Conservation (phyloP, 176 grass and related monocot species). For the Bonia amplexicaulis region DNA sequence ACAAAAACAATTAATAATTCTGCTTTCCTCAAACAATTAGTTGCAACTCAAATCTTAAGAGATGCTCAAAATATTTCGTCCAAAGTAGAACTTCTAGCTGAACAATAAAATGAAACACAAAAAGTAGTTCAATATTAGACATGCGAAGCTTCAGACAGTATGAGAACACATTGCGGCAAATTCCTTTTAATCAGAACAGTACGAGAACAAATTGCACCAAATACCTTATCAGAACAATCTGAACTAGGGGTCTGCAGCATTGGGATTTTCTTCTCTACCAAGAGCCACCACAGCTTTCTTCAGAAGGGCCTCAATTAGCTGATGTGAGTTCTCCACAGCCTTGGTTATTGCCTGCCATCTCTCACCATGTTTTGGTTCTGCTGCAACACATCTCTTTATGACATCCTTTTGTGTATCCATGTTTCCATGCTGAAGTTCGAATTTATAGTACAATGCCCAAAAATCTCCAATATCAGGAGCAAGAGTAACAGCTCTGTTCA, state of each 20-base stretch:
- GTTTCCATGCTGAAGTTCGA: slow-evolving; percentile 83
- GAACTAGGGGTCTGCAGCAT: slow-evolving; percentile 28
- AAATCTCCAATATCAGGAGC: slow-evolving; percentile 80
- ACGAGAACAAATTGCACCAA: not conserved
- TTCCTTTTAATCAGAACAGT: not conserved
- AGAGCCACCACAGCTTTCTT: slow-evolving; percentile 69
- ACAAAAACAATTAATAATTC: not conserved
- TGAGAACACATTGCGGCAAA: not conserved
- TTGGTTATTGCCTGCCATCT: slow-evolving; percentile 84
- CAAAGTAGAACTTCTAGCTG: not conserved
- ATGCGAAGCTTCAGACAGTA: not conserved
- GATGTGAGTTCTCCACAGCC: slow-evolving; percentile 83
- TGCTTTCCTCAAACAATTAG: not conserved
- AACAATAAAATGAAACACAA: not conserved
- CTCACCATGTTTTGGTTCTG: slow-evolving; percentile 85
- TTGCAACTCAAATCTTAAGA: not conserved
- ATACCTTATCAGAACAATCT: slow-evolving; percentile 3
- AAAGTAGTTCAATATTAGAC: not conserved
- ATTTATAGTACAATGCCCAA: slow-evolving; percentile 82
- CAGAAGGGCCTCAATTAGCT: slow-evolving; percentile 60
- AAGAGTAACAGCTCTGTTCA: slow-evolving; percentile 83
- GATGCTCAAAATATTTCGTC: not conserved
- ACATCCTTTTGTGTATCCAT: slow-evolving; percentile 74
- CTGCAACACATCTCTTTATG: slow-evolving; percentile 63
- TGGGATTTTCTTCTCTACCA: slow-evolving; percentile 69